Base-by-base conservation (phyloP, 441 rosid species). In the Populus hybrid region DNA sequence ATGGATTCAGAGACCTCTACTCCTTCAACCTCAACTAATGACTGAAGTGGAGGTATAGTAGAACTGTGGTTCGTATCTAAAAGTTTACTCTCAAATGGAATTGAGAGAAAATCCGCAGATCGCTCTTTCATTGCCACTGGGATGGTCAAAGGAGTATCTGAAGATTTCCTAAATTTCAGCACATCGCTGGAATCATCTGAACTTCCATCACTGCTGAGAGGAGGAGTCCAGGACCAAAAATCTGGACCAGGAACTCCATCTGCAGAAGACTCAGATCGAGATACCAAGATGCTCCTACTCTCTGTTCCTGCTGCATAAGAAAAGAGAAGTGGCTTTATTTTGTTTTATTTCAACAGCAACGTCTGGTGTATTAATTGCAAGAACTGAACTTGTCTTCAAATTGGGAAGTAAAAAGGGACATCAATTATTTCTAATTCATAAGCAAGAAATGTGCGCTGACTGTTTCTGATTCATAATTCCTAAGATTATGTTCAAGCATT, bases 181-280 rank as follows among this genome's bases (percentile, higher is more conserved):
- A 86, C 63, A 28, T 79, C 82, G 24, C 69, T 46, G 5, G 11
- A 67, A 75, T 40, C 79, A 77, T 65, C 77, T 20, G 81, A 69
- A 75, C 30, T 82, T 32, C 77, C 65, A 35, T 84, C 88, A 35
- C 73, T 80, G 23, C 63, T 84, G 30, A 81, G 74, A 83, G 94
- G 92, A 73, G 99, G 98, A 1, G 90, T 76, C 99, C 98, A 92
- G 7, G 97, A 91, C 99, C 98, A 95, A 88, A 95, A 95, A 79
- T 95, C 97, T 1, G 98, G 98, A 74, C 99, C 97, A 30, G 97
- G 97, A n/a, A 92, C 88, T 76, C 74, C 87, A 23, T 82, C 78
- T 35, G 89, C 86, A 72, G 93, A 82, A 72, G 79, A 73, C 73
- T 85, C 89, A 0, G 92, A 76, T 65, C 68, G 61, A 69, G 92